A percentile compares a stretch with the other conserved stretches of the same genome.
phyloP scores from a whole-genome alignment of 78 protist species.

The Polysphondylium violaceum region DNA sequence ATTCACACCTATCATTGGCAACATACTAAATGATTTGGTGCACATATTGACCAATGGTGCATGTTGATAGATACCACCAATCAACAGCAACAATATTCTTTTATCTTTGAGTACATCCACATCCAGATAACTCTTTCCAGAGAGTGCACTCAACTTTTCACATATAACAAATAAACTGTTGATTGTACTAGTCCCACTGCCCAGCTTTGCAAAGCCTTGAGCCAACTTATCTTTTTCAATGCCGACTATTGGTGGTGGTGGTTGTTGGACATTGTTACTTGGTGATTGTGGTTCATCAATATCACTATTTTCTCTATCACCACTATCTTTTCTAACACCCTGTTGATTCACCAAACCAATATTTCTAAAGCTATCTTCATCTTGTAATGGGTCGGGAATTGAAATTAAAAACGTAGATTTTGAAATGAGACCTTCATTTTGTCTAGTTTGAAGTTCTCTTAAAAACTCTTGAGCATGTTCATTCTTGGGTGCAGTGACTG shows the following conservation, averaged over 20 bases:
- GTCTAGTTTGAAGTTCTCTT: constrained; percentile 50
- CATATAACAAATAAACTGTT: constrained; percentile 48
- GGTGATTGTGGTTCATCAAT: background rate
- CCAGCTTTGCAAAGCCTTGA: constrained; percentile 17
- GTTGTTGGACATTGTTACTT: background rate
- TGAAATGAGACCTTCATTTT: constrained; percentile 47
- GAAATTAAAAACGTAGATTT: constrained; percentile 25
- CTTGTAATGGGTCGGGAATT: constrained; percentile 42
- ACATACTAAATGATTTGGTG: constrained; percentile 42
- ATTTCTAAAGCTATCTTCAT: background rate
- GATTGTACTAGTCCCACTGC: constrained; percentile 41
- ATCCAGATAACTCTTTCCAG: constrained; percentile 42
- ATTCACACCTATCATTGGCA: background rate
- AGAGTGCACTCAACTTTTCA: constrained; percentile 19
- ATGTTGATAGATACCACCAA: constrained; percentile 68
- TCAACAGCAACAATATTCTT: constrained; percentile 41
- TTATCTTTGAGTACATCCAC: constrained; percentile 27
- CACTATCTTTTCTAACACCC: background rate
- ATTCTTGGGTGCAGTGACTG: constrained; percentile 54
- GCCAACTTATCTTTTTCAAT: background rate
- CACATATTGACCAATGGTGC: constrained; percentile 57
- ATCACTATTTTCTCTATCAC: background rate
- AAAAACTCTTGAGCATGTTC: constrained; percentile 60
- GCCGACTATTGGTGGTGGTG: background rate
- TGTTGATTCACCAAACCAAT: background rate